phyloP scores from a whole-genome alignment of 2,329 filamentous ascomycete genomes.

The Talaromyces funiculosus region DNA sequence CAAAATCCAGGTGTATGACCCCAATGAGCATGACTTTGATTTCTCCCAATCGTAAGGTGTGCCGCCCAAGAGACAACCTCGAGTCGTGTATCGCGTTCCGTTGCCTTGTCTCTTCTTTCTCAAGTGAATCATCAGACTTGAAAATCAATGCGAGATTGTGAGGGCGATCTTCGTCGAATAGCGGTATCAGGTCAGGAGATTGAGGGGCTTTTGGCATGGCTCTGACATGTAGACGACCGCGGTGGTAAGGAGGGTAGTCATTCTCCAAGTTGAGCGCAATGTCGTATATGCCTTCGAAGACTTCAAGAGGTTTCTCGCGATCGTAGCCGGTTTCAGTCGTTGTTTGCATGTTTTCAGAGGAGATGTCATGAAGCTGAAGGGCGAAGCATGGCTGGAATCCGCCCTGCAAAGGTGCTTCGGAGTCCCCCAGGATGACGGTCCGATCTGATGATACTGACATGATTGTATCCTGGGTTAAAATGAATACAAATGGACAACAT shows the following conservation, averaged over 20 bases:
- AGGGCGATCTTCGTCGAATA: neutral
- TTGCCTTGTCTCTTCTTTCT: neutral
- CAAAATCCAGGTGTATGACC: neutral
- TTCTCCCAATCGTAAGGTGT: neutral
- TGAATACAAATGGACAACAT: too few relatives aligned
- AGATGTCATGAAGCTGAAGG: neutral
- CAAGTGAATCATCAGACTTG: neutral
- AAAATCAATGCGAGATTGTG: neutral
- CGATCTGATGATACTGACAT: neutral
- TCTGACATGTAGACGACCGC: neutral
- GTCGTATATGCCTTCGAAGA: neutral
- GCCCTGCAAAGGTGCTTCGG: neutral
- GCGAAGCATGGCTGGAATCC: neutral
- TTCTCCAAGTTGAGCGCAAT: neutral
- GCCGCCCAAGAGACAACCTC: neutral
- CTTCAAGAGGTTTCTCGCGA: neutral
- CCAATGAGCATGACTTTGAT: neutral
- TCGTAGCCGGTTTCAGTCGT: neutral
- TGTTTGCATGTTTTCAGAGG: neutral
- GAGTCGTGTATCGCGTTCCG: neutral
- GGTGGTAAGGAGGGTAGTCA: neutral
- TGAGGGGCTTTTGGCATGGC: neutral
- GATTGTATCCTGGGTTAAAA: neutral
- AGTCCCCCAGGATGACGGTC: neutral
- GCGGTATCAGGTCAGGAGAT: neutral